Conservation (phyloP, 2,329 filamentous ascomycete genomes). For the Purpureocillium takamizusanense region DNA sequence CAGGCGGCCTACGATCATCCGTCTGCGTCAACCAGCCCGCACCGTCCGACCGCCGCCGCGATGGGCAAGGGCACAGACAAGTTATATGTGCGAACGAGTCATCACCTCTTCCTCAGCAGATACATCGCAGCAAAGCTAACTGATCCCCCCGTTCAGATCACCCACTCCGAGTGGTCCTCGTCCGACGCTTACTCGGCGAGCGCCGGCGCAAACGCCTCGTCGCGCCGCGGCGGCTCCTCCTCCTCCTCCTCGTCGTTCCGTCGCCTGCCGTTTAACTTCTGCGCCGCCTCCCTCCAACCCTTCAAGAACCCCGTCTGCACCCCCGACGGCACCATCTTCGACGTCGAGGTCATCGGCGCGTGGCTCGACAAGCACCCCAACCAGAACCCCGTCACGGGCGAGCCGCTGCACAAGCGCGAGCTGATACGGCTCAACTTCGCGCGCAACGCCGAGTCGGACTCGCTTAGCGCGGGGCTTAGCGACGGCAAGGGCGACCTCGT, state of each 20-base stretch:
- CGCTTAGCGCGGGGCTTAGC: slow-evolving; percentile 34
- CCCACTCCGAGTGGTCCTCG: slow-evolving; percentile 95
- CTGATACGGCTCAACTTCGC: slow-evolving; percentile 86
- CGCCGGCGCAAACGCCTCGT: slow-evolving; percentile 56
- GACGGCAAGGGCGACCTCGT: slow-evolving; percentile 70
- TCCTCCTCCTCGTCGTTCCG: slow-evolving; percentile 60
- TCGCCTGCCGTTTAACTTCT: slow-evolving; percentile 94
- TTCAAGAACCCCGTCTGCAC: slow-evolving; percentile 95
- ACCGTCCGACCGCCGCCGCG: slow-evolving; percentile 6
- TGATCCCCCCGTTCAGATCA: slow-evolving; percentile 51
- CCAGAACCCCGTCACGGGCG: slow-evolving; percentile 83
- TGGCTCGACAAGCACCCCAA: slow-evolving; percentile 85
- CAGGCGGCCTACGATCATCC: slow-evolving; percentile 1
- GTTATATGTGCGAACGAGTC: slow-evolving; percentile 26
- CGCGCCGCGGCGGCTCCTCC: slow-evolving; percentile 33
- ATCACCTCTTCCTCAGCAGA: too few species aligned
- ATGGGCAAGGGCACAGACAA: slow-evolving; percentile 38
- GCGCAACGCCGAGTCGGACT: slow-evolving; percentile 68
- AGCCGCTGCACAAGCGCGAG: slow-evolving; percentile 69
- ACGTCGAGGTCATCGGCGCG: slow-evolving; percentile 84
- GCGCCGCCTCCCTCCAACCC: slow-evolving; percentile 88
- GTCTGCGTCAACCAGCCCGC: too few species aligned
- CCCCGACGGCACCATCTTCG: slow-evolving; percentile 77
- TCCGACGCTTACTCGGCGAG: slow-evolving; percentile 81
- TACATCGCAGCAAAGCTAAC: not conserved